Evolutionary conservation across 164 flowering plant genomes (phyloP), one percentile per base, ranked within the genome.

Genomic region (Magnolia changhungtana): DNA sequence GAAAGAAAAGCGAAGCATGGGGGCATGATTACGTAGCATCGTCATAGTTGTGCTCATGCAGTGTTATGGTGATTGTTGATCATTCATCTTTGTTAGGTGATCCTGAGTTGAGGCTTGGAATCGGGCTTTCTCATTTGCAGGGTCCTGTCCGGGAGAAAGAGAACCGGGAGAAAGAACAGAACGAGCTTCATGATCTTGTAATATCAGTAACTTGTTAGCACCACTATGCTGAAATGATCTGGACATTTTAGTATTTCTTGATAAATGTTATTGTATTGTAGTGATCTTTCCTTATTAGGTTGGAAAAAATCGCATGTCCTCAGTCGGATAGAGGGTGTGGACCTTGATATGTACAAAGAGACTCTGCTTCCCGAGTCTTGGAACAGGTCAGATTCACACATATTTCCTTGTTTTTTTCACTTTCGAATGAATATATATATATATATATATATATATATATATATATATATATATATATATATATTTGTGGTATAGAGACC

Each of bases 281-380:
- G n/a, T n/a, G n/a, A n/a, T n/a, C n/a, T n/a, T n/a, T n/a, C n/a
- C n/a, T n/a, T n/a, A n/a, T 70, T 81, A 94, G 99, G 97, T 96
- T 76, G 98, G 98, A 58, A 96, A 96, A 84, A 96, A 94, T 78
- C 84, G 72, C 99, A 96, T 79, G 94, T 94, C 74, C 98, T 96
- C 45, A 86, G 99, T 83, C 99, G 94, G 86, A 84, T 96, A 80
- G 99, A 96, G 87, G 99, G 99, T 65, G 85, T 96, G 67, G 98
- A 94, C 78, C 99, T 94, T 80, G 99, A 94, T 18, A 83, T 92
- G 89, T 96, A 96, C 88, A 92, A 85, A 87, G 98, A 92, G 11
- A 88, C 83, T 61, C 98, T 94, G 50, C 96, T 96, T 83, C 98
- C 50, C 89, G 96, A 85, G 87, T 94, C 20, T 82, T 94, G 76